A percentile compares a stretch with the other conserved stretches of the same genome.
phyloP scores from a whole-genome alignment of 768 basidiomycete genomes.

The Mrakia frigida region DNA sequence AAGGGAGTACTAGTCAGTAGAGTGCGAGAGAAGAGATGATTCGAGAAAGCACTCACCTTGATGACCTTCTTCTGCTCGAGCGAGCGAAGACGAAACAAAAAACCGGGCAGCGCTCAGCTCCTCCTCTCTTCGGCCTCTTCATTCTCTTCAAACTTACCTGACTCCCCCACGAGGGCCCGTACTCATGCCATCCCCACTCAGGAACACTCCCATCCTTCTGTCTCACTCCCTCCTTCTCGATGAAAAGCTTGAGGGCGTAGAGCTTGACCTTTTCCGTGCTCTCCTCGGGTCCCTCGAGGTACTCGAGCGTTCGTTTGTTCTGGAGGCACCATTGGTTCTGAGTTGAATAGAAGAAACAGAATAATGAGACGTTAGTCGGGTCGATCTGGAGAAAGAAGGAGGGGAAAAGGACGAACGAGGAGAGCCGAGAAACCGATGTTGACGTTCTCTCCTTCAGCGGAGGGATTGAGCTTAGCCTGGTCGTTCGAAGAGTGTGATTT shows the following conservation, averaged over 20 bases:
- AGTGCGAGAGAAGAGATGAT: not conserved
- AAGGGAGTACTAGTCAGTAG: not conserved
- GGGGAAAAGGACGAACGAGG: not conserved
- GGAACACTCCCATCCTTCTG: not conserved
- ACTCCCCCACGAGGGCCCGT: not conserved
- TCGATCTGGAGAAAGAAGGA: not conserved
- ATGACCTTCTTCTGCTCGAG: not conserved
- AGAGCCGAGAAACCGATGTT: not conserved
- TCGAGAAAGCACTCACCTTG: not conserved
- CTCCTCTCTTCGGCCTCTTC: not conserved
- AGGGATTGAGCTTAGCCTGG: not conserved
- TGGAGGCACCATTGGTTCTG: not conserved
- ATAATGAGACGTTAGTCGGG: not conserved
- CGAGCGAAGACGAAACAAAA: not conserved
- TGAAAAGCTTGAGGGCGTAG: not conserved
- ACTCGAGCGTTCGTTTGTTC: conserved; percentile 1
- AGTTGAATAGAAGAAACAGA: not conserved
- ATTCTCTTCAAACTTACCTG: not conserved
- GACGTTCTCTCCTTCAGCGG: not conserved
- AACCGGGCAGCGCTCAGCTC: not conserved
- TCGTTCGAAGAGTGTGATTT: not conserved
- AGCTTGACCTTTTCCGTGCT: not conserved
- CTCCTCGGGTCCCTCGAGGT: not conserved
- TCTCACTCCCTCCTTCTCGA: not conserved
- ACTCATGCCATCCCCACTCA: not conserved